Base-by-base conservation (phyloP, 179 eudicot species). In the Camellia oleifera region DNA sequence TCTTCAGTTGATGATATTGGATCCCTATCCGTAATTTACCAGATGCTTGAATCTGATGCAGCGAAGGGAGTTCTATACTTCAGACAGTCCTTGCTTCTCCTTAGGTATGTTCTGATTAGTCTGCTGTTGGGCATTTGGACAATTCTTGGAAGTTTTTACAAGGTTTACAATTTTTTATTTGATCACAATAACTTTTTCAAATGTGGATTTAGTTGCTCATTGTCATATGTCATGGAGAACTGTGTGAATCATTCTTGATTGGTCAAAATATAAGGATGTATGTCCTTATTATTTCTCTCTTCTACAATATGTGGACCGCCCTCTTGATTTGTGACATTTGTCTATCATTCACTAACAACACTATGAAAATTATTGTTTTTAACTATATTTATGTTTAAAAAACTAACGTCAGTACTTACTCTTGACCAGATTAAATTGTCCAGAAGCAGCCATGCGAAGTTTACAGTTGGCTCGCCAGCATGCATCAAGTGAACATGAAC, bases 361-460 rank as follows among this genome's bases (percentile, higher is more conserved):
- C 10, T 26, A 1, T 26, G 12, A 48, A 48, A 13, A 54, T 0
- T 54, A 6, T 48, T 50, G 4, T 23, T 23, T 17, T 5, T 53
- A 26, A 54, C 5, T 52, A 14, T 52, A 13, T 63, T 72, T 26
- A n/a, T 73, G 64, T n/a, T 52, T 6, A 12, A 61, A 4, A 72
- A 61, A 56, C 79, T 81, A 9, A 61, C 53, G 7, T 45, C 76
- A 18, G 32, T 79, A 40, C 7, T 79, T 32, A 23, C 58, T 54
- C 76, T 83, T 79, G 72, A 75, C 83, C 91, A 96, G 99, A 89
- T 87, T 96, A 71, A 96, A 88, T 81, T 96, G 98, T 84, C 99
- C 98, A 15, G 97, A 96, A 87, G 97, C 98, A 61, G 99, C 99
- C 74, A 96, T 96, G 99, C 84, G 94, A 82, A 96, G 99, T 87